Base-by-base conservation (phyloP, 768 basidiomycete species). In the Rhodosporidiobolus odoratus region DNA sequence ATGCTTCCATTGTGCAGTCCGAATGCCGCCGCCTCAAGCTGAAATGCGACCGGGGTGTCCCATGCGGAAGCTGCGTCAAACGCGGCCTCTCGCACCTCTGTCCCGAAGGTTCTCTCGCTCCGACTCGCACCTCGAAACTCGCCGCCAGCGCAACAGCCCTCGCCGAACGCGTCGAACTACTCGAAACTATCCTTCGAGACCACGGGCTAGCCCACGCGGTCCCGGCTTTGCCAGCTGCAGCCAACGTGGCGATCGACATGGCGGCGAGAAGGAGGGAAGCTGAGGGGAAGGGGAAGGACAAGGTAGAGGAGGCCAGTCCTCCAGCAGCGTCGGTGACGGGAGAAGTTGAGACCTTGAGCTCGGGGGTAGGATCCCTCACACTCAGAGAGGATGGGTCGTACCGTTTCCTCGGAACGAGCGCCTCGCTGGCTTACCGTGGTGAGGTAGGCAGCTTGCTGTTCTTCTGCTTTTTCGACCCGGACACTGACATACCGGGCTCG, bases 61-160 rank as follows among this genome's bases (percentile, higher is more conserved):
- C 65, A 9, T 66, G 65, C 58, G 12, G 10, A 23, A 35, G 30
- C 27, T 66, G 65, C 54, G 65, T 66, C 65, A 66, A 66, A 56
- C 35, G 65, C 27, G 56, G 56, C 34, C 54, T 56, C 6, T 21
- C 34, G 35, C 16, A 30, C 35, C 54, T 56, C 35, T 56, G 54
- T 23, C 54, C 54, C 3, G 54, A 56, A 32, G 54, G 54, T 23
- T 21, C 21, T 7, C 35, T 56, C 34, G 19, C 34, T 2, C 54
- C 54, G 10, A 56, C 54, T 5, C 54, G 54, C 15, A 56, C 54
- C 35, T 56, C 54, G 19, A 56, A 56, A 37, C 34, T 56, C 35
- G 32, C 54, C 16, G 54, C 54, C 34, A 6, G 12, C 12, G 35
- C 54, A 8, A 56, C 35, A 21, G 54, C 54, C 35, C 54, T 56